phyloP scores from a whole-genome alignment of 768 basidiomycete genomes.

The Termitomyces sp. region DNA sequence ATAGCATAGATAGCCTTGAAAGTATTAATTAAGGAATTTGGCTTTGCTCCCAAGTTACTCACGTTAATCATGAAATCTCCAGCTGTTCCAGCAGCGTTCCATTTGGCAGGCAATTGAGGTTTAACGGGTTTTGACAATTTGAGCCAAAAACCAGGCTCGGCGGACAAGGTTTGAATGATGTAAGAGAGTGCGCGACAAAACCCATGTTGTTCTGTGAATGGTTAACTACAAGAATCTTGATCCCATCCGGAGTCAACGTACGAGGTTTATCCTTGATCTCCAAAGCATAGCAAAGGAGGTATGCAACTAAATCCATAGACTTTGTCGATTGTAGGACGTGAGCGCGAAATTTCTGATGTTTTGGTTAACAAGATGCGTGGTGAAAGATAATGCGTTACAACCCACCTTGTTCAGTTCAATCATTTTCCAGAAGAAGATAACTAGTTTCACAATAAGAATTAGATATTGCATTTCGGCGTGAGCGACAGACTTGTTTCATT shows the following conservation, averaged over 20 bases:
- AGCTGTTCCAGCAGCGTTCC: constrained; percentile 65
- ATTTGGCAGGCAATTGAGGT: constrained; percentile 71
- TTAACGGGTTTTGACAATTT: constrained; percentile 64
- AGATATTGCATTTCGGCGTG: not conserved
- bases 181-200: constrained; percentile 87
- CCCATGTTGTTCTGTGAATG: constrained; percentile 75
- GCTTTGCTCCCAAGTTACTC: constrained; percentile 20
- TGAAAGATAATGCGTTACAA: not conserved
- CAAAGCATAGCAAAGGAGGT: constrained; percentile 76
- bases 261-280: constrained; percentile 94
- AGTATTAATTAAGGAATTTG: constrained; percentile 3
- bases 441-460: constrained; percentile 29
- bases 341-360: constrained; percentile 80
- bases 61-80: constrained; percentile 90
- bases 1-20: constrained; percentile 82
- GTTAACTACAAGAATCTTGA: not conserved
- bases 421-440: constrained; percentile 86
- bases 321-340: constrained; percentile 79
- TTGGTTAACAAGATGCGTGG: not conserved
- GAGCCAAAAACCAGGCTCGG: constrained; percentile 75
- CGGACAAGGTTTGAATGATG: constrained; percentile 87
- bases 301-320: constrained; percentile 71
- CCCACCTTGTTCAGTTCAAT: constrained; percentile 88
- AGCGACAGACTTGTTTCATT: constrained; percentile 68
- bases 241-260: constrained; percentile 33